Evolutionary conservation across 2,329 filamentous ascomycete genomes (phyloP).

Genomic region (Epichloe gansuensis): DNA sequence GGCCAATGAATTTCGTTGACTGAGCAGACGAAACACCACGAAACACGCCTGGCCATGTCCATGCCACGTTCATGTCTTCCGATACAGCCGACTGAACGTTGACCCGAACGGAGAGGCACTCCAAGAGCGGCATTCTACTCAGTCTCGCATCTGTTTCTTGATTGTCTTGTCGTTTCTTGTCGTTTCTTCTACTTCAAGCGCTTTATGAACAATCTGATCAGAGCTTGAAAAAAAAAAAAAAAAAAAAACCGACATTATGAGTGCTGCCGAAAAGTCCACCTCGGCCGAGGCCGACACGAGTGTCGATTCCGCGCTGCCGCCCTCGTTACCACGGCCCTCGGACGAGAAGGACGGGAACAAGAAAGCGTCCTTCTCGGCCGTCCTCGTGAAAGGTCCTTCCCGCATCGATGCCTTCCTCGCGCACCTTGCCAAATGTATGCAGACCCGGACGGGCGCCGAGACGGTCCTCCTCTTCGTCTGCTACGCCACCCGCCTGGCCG

Average conservation of each 20-base stretch:
- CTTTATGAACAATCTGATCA: not conserved
- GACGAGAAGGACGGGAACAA: not conserved
- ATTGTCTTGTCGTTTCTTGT: too few relatives aligned
- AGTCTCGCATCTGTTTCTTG: too few relatives aligned
- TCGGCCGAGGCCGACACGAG: not conserved
- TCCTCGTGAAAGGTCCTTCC: slow-evolving; percentile 11
- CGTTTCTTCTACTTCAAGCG: too few relatives aligned
- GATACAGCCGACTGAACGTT: not conserved
- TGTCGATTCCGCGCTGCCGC: slow-evolving; percentile 4
- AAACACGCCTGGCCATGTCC: not conserved
- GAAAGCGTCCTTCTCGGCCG: slow-evolving; percentile 6
- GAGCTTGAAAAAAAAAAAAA: not conserved
- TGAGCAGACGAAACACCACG: too few relatives aligned
- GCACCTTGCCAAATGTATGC: slow-evolving; percentile 49
- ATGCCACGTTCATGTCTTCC: not conserved
- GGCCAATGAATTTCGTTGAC: too few relatives aligned
- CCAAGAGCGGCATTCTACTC: too few relatives aligned
- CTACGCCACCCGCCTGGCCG: slow-evolving; percentile 49
- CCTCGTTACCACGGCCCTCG: slow-evolving; percentile 5
- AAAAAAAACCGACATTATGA: not conserved
- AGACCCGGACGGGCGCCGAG: slow-evolving; percentile 57
- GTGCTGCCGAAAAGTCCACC: not conserved
- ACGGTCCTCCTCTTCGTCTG: slow-evolving; percentile 53
- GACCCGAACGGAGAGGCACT: too few relatives aligned
- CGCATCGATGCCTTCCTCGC: slow-evolving; percentile 38